Evolutionary conservation across 2,329 filamentous ascomycete species (phyloP), one percentile per base, ranked within the genome.

Genomic region (Proliferodiscus dingleyae): DNA sequence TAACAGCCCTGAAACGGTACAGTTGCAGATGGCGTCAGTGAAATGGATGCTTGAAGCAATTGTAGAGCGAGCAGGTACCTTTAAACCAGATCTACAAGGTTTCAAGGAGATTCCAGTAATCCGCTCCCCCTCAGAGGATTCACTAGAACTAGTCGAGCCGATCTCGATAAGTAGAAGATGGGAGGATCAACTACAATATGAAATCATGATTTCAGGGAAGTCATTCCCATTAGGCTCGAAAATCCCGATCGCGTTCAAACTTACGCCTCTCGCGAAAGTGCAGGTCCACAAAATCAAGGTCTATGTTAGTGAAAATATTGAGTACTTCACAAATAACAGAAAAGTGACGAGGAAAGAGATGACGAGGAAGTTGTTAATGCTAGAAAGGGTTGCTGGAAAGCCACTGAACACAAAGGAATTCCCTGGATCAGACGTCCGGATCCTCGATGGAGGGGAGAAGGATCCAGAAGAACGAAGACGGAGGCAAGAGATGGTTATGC

Each of bases 131-230:
- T 73, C 81, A 1, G 82, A 87, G 65, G 78, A 81, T 6, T 87
- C 83, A 3, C 61, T 87, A 40, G 84, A 87, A 62, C 77, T 85
- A 52, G 79, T 86, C 11, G 84, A 88, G 55, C 84, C 84, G 0
- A 87, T 87, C 56, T 83, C 84, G 7, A 87, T 88, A 54, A 86
- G 81, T 47, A 72, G 84, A 33, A 85, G 81, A 46, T 88, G 84
- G 84, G 83, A 87, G 59, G 83, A 87, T 53, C 83, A 87, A 59
- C 67, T 87, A 22, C 83, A 86, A 57, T 88, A 88, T 60, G 83
- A 88, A 56, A 87, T 87, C 54, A 81, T 88, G 53, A 87, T 87
- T 23, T 87, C 83, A 4, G 84, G 84, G 24, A 87, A 87, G 71
- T 85, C 83, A 0, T 88, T 88, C 55, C 83, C 84, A 0, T 65